Evolutionary conservation across 1,284 basidiomycete genomes (phyloP), one percentile per base, ranked within the genome.

Genomic region (Ganoderma meredithae): DNA sequence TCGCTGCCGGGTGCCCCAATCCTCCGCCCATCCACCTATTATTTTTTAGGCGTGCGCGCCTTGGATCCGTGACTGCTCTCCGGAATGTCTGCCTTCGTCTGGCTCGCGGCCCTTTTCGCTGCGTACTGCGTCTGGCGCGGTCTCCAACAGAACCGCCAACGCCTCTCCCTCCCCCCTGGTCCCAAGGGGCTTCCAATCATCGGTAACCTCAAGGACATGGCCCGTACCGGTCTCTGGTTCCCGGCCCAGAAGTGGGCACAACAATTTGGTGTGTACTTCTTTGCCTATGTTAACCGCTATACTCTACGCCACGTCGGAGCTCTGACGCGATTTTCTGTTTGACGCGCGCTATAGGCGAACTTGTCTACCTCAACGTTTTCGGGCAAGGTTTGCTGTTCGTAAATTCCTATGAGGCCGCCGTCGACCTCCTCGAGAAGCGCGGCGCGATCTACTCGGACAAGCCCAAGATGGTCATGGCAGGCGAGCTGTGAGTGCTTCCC

Each of bases 381-480:
- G 89, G 90, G 1, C 86, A 88, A 68, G 84, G 86, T 17, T 82
- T 93, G 55, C 82, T 92, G 62, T 89, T 92, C 79, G 75, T 92
- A 69, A 91, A 89, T 78, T 86, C 83, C 59, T 82, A 85, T 7
- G 84, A 90, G 62, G 87, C 83, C 0, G 86, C 84, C 0, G 80
- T 81, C 52, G 91, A 92, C 56, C 79, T 93, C 62, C 80, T 93
- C 70, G 90, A 92, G 69, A 90, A 86, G 75, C 85, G 87, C 40
- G 89, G 90, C 25, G 81, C 83, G 8, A 88, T 91, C 65, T 93
- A 93, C 77, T 88, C 90, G 25, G 91, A 93, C 78, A 91, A 90
- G 74, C 90, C 90, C 0, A 81, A 81, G 43, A 80, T 92, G 43
- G 81, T 89, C 64, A 93, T 93, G 91, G 82, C 81, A 56, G 79